phyloP scores from a whole-genome alignment of 768 basidiomycete genomes.

The Suillus brevipes region DNA sequence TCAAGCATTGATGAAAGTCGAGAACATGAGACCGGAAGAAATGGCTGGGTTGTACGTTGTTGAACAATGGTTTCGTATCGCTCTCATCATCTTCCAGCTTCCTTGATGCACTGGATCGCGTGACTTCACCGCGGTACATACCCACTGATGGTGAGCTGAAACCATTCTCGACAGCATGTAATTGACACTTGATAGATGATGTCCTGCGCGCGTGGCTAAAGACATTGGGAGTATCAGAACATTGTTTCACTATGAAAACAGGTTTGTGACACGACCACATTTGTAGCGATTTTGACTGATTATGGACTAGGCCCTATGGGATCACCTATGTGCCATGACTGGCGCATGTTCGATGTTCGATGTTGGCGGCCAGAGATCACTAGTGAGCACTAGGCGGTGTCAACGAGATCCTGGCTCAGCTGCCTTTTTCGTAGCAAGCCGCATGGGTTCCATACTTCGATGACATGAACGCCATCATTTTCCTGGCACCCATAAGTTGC shows the following conservation, averaged over 20 bases:
- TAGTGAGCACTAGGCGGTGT: slow-evolving; percentile 44
- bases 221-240: slow-evolving; percentile 77
- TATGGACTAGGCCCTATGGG: slow-evolving; percentile 39
- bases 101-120: slow-evolving; percentile 62
- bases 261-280: slow-evolving; percentile 29
- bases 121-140: slow-evolving; percentile 61
- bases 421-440: slow-evolving; percentile 37
- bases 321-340: slow-evolving; percentile 59
- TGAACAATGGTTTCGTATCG: neutral
- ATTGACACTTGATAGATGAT: slow-evolving; percentile 50
- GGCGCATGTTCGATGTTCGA: slow-evolving; percentile 81
- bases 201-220: slow-evolving; percentile 74
- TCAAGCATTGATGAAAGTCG: slow-evolving; percentile 47
- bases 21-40: slow-evolving; percentile 62
- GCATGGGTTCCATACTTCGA: slow-evolving; percentile 78
- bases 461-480: slow-evolving; percentile 75
- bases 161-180: neutral
- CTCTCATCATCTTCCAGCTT: slow-evolving; percentile 48
- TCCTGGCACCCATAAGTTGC: slow-evolving; percentile 71
- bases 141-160: slow-evolving; percentile 62
- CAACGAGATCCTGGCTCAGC: neutral
- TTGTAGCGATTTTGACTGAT: slow-evolving; percentile 4
- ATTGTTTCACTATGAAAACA: slow-evolving; percentile 75
- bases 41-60: slow-evolving; percentile 69
- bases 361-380: slow-evolving; percentile 70